Base-by-base conservation (phyloP, 1,139 yeast genomes). In the Taphrina sp. region DNA sequence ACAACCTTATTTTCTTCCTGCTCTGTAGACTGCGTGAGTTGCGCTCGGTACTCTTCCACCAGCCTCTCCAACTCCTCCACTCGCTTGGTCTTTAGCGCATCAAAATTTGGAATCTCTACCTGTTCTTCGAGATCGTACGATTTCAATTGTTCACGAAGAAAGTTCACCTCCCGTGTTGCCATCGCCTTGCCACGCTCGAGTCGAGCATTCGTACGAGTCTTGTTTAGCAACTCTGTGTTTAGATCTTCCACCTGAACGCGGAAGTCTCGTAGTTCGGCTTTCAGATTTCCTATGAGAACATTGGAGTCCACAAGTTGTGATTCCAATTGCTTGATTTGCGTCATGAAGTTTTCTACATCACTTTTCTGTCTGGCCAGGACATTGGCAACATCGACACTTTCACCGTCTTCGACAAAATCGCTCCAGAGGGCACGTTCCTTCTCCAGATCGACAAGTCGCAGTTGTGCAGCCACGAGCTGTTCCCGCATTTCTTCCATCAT, bases 111-210 rank as follows among this genome's bases (percentile, higher is more conserved):
- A 59, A 61, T 64, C 23, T 62, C 60, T 20, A 63, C 56, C 8
- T 66, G 61, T 23, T 68, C 69, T 35, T 66, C 71, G 3, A 62
- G 60, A 56, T 75, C 78, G 34, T 74, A 65, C 3, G 68, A 65
- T 44, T 70, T 59, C 29, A 74, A 60, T 64, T 77, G 80, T 31
- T 74, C 75, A 60, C 88, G 72, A 56, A 85, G 69, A 58, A 81
- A 75, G 56, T 74, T 78, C 26, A 82, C 76, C 64, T 85, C 94
- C 61, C 79, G 80, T n/a, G 70, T 63, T n/a, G 81, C 77, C 45
- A 84, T 70, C 1, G 72, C 66, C 56, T 75, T 76, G 60, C 80
- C 83, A 56, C 79, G 75, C 58, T 81, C 81, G 20, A 81, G 66
- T 60, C 82, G 69, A 7, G 26, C 20, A 10, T n/a, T n/a, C 4